Evolutionary conservation across 2,329 filamentous ascomycete species (phyloP).

Genomic region (Monosporascus sp.): DNA sequence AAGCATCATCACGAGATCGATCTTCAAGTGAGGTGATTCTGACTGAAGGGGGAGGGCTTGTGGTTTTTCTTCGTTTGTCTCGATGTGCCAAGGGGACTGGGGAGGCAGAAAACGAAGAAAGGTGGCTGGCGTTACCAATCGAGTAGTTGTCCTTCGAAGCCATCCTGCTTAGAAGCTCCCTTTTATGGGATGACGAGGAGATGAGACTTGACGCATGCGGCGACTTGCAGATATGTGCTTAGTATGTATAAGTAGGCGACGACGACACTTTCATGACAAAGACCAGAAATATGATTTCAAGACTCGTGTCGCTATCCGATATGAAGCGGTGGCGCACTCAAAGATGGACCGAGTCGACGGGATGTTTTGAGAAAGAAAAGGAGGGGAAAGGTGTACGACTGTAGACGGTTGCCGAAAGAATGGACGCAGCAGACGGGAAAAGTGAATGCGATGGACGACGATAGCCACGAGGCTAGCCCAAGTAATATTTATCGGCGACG

Average conservation of each 20-base stretch:
- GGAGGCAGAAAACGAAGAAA: neutral
- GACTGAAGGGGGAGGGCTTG: neutral
- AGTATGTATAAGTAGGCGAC: neutral
- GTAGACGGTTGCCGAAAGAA: neutral
- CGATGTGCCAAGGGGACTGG: neutral
- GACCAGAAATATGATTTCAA: neutral
- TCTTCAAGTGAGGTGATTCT: slow-evolving; percentile 5
- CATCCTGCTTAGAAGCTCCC: slow-evolving; percentile 21
- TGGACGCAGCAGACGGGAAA: neutral
- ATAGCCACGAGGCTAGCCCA: neutral
- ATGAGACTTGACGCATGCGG: slow-evolving; percentile 3
- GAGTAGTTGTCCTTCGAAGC: slow-evolving; percentile 25
- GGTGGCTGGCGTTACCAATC: slow-evolving; percentile 24
- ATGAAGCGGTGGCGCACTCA: neutral
- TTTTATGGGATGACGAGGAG: slow-evolving; percentile 3
- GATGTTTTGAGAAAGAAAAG: neutral
- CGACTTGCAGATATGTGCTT: slow-evolving; percentile 11
- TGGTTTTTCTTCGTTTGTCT: slow-evolving; percentile 3
- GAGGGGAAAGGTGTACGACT: neutral
- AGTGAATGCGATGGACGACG: neutral
- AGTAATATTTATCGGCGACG: neutral
- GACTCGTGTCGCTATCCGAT: no score
- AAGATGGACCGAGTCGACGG: neutral
- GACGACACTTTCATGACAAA: slow-evolving; percentile 14
- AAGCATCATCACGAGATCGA: slow-evolving; percentile 15